A percentile compares a stretch with the other conserved stretches of the same genome.
phyloP scores from a whole-genome alignment of 108 stramenopile genomes.

The Conticribra weissflogii region DNA sequence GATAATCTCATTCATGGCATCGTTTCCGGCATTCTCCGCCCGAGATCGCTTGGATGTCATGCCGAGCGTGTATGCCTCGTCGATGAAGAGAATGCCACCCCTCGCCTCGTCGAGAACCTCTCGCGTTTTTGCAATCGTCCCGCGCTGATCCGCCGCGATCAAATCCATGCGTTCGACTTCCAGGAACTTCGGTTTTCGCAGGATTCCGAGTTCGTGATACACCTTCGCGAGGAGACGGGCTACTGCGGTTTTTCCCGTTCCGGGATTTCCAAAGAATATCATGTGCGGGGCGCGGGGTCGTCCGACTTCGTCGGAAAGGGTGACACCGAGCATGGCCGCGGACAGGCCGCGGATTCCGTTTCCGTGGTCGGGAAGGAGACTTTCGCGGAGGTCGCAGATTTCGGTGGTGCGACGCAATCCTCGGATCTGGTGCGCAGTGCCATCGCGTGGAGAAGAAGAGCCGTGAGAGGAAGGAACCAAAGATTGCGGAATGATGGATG shows the following conservation, averaged over 20 bases:
- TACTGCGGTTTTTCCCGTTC: slow-evolving; percentile 96
- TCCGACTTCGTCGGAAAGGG: slow-evolving; percentile 67
- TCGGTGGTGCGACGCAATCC: slow-evolving; percentile 87
- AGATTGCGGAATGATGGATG: no score
- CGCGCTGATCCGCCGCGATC: slow-evolving; percentile 76
- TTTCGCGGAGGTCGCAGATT: slow-evolving; percentile 84
- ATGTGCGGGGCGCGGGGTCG: slow-evolving; percentile 79
- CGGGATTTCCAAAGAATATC: slow-evolving; percentile 95
- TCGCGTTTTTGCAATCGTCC: slow-evolving; percentile 80
- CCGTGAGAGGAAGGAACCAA: background rate
- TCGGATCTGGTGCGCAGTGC: slow-evolving; percentile 56
- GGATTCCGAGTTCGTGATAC: slow-evolving; percentile 84
- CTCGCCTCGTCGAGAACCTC: slow-evolving; percentile 88
- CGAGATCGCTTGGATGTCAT: slow-evolving; percentile 80
- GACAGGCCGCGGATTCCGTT: slow-evolving; percentile 59
- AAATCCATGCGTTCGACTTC: slow-evolving; percentile 91
- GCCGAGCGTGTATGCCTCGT: slow-evolving; percentile 90
- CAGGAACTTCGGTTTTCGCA: slow-evolving; percentile 88
- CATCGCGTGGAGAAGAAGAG: background rate
- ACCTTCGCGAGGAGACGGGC: slow-evolving; percentile 91
- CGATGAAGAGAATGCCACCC: slow-evolving; percentile 90
- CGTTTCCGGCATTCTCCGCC: slow-evolving; percentile 66
- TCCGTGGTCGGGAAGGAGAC: slow-evolving; percentile 62
- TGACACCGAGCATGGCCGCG: slow-evolving; percentile 47
- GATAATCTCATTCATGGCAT: slow-evolving; percentile 81